phyloP scores from a whole-genome alignment of 208 protist species.

The Novymonas esmeraldas region DNA sequence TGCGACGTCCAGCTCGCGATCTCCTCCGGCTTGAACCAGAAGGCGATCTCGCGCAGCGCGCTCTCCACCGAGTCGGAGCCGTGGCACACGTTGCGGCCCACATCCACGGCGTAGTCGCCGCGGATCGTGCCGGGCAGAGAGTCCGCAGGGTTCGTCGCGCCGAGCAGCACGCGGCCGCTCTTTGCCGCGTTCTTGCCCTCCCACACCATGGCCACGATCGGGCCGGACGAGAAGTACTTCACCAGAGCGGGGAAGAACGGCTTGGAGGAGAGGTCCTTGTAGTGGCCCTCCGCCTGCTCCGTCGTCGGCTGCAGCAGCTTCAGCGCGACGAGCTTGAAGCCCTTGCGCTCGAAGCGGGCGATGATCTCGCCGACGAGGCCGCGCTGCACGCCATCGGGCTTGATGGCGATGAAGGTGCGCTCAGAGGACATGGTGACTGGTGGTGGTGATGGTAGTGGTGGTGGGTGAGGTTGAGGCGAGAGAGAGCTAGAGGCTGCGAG shows the following conservation, averaged over 20 bases:
- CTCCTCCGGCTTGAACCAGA: constrained; percentile 96
- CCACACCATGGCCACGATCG: constrained; percentile 98
- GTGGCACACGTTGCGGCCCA: constrained; percentile 98
- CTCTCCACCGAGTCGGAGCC: constrained; percentile 95
- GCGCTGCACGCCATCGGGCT: constrained; percentile 96
- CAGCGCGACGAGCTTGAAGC: constrained; percentile 96
- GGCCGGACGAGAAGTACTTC: constrained; percentile 96
- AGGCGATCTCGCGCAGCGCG: constrained; percentile 95
- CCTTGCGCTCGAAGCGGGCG: constrained; percentile 94
- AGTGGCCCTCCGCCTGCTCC: constrained; percentile 90
- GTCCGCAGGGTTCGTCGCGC: constrained; percentile 95
- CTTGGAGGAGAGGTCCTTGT: constrained; percentile 88
- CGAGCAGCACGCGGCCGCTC: constrained; percentile 94
- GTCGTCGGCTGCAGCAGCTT: constrained; percentile 90
- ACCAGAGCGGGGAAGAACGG: constrained; percentile 95
- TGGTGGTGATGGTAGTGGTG: not conserved
- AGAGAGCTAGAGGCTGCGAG: not conserved
- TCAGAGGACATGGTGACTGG: constrained; percentile 70
- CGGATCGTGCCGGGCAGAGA: constrained; percentile 96
- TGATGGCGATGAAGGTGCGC: constrained; percentile 96
- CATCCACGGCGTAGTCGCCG: constrained; percentile 95
- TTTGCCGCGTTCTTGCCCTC: constrained; percentile 96
- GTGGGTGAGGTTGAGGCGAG: not conserved
- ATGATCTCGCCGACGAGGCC: constrained; percentile 95
- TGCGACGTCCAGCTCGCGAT: constrained; percentile 82